phyloP scores from a whole-genome alignment of 352 stramenopile genomes.

The Globisporangium megalacanthum region DNA sequence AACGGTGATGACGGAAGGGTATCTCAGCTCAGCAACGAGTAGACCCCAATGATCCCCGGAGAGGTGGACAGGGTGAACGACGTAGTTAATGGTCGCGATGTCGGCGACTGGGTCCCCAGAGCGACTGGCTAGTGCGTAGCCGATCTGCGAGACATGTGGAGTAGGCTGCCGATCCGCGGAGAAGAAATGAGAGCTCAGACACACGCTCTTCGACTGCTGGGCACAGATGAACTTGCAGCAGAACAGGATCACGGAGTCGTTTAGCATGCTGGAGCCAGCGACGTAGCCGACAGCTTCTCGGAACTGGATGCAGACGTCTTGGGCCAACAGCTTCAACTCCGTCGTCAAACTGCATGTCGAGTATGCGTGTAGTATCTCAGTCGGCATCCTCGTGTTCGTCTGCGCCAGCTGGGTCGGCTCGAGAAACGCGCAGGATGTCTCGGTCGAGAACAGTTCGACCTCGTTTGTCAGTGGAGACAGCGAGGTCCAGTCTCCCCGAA shows the following conservation, averaged over 20 bases:
- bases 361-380: neutral
- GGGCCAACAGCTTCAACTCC: neutral
- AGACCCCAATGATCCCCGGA: neutral
- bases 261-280: neutral
- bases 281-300: neutral
- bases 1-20: neutral
- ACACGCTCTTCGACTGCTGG: neutral
- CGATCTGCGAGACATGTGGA: neutral
- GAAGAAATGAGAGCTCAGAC: neutral
- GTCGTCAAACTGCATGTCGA: neutral
- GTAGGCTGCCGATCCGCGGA: too few species aligned
- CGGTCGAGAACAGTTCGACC: neutral
- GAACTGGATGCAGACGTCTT: neutral
- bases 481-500: neutral
- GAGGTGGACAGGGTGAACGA: neutral
- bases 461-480: neutral
- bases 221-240: neutral
- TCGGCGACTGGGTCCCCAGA: neutral
- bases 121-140: neutral
- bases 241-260: neutral
- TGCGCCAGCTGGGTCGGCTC: neutral
- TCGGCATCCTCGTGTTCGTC: neutral
- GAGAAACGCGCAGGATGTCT: neutral
- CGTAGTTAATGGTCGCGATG: neutral
- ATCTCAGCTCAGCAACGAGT: neutral